Evolutionary conservation across 2,329 filamentous ascomycete genomes (phyloP), one percentile per base, ranked within the genome.

Genomic region (Fusarium metavorans): DNA sequence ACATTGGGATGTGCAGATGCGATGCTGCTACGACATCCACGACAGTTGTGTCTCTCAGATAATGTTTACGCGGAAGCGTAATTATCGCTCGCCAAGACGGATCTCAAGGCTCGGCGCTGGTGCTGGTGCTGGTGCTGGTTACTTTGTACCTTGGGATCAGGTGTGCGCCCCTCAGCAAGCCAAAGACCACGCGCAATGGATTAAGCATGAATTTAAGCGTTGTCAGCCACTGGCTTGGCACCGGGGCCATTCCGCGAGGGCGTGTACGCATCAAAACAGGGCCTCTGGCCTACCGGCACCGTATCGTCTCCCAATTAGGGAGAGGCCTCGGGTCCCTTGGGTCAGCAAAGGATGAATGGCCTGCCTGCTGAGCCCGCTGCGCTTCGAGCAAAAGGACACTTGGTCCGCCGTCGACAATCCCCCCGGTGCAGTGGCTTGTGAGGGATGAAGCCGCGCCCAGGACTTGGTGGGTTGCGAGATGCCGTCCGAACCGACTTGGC

Each of bases 141-240:
- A 37, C 16, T 18, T 48, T 27, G 43, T 48, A 70, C 64, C 61
- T 68, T 72, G 13, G 41, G 70, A 66, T 75, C 74, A 77, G 76
- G 71, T 71, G 75, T 43, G 45, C 45, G 45, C 23, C 60, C 59
- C 70, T 74, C 57, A 74, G 74, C 71, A 74, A 68, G 68, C 61
- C 66, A 70, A 52, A 50, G 61, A 67, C 73, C 62, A 73, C 68
- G 77, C 70, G 77, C 72, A 74, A 76, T 80, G 74, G 80, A 85
- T 86, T 86, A 86, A 86, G 84, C 84, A 86, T 86, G 84, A 85
- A 85, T 86, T 86, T 86, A 86, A 86, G 84, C 84, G 83, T 86
- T 85, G 82, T 81, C 82, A 84, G 84, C 83, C 83, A 84, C 81
- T 81, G 76, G 76, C 84, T 85, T 85, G 83, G 84, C 84, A 81